phyloP scores from a whole-genome alignment of 1,284 basidiomycete species.

The Sporisorium exsertum region DNA sequence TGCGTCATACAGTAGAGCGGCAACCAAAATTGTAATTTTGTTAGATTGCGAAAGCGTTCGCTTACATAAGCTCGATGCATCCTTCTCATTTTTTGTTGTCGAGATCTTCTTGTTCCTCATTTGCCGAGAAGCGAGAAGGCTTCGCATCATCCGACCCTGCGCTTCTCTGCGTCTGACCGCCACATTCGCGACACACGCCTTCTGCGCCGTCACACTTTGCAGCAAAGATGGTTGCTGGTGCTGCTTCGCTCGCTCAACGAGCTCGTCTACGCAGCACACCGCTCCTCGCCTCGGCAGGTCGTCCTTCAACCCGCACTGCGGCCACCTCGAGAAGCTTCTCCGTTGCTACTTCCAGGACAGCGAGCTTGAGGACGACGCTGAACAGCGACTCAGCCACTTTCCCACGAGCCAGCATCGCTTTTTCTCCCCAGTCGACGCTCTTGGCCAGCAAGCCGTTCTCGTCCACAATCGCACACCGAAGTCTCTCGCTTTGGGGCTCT shows the following conservation, averaged over 20 bases:
- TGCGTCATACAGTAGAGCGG: conserved; percentile 10
- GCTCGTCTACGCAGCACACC: conserved; percentile 26
- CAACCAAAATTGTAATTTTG: not conserved
- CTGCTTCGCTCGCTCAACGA: conserved; percentile 30
- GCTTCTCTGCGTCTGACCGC: not conserved
- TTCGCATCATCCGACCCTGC: conserved; percentile 5
- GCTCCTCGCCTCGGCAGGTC: conserved; percentile 21
- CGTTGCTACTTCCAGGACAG: conserved; percentile 12
- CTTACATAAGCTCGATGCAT: conserved; percentile 10
- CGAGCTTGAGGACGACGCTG: conserved; percentile 18
- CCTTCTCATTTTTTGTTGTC: not conserved
- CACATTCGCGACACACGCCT: not conserved
- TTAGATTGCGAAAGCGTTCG: not conserved
- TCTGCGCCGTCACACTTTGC: not conserved
- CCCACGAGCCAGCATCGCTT: conserved; percentile 16
- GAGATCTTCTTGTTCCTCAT: not conserved
- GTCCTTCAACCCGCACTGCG: not conserved
- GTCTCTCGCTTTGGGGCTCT: conserved; percentile 23
- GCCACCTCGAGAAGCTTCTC: conserved; percentile 17
- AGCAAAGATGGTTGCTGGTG: conserved; percentile 25
- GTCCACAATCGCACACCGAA: conserved; percentile 20
- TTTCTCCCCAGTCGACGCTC: conserved; percentile 20
- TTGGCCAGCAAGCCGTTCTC: conserved; percentile 31
- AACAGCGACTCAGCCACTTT: conserved; percentile 27
- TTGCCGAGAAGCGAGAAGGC: not conserved